A percentile compares a stretch with the other conserved stretches of the same genome.
Conservation (phyloP, 495 filamentous ascomycete species). For the Chaetomium tenue region DNA sequence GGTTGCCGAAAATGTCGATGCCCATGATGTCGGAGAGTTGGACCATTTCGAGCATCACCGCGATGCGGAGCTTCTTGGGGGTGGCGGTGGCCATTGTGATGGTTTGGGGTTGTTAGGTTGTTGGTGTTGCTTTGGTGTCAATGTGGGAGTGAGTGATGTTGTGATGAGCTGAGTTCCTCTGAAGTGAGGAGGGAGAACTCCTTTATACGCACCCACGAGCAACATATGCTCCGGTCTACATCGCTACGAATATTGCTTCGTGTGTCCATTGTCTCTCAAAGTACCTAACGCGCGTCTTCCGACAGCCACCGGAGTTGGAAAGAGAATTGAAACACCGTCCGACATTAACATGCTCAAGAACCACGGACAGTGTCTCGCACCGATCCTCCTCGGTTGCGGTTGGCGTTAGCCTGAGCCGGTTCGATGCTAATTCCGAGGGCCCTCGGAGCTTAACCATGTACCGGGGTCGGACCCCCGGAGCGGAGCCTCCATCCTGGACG, state of each 20-base stretch:
- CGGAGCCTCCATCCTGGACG: no score
- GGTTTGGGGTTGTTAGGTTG: neutral
- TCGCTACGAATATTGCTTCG: neutral
- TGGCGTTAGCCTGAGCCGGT: neutral
- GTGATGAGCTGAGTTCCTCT: no score
- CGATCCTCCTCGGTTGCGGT: neutral
- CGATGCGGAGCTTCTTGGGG: constrained; percentile 26
- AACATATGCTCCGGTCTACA: neutral
- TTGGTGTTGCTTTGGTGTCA: no score
- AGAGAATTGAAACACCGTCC: neutral
- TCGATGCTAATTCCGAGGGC: neutral
- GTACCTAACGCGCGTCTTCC: neutral
- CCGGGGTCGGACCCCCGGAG: neutral
- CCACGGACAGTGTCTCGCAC: neutral
- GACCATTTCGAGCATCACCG: constrained; percentile 29
- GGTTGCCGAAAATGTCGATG: constrained; percentile 32
- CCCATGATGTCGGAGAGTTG: constrained; percentile 30
- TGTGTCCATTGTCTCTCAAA: neutral
- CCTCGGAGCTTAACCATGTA: neutral
- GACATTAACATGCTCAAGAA: neutral
- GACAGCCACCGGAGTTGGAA: neutral
- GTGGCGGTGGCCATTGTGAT: neutral
- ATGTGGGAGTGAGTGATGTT: neutral
- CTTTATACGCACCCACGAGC: neutral
- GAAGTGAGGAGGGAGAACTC: neutral